A percentile compares a stretch with the other conserved stretches of the same genome.
These are phyloP conservation scores for Nemania diffusa DNA, from an alignment of 2,329 filamentous ascomycete genomes.

Conservation along the genomic window DNA sequence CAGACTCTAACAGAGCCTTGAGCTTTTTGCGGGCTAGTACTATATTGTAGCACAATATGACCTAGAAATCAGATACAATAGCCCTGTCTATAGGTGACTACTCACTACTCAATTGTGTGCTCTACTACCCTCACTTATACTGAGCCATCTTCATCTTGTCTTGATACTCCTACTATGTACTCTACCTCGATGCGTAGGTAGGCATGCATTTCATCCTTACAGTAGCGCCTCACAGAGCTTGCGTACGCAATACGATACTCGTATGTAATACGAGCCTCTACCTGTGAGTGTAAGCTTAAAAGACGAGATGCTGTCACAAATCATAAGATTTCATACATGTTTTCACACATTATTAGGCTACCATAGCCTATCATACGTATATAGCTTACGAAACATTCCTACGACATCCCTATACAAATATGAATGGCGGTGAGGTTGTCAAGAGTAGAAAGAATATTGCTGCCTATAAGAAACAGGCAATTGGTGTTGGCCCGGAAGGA, in stretches of 20 bases:
- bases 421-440: not conserved
- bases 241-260: not conserved
- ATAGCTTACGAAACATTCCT: too few species aligned
- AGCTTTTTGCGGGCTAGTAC: not conserved
- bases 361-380: not conserved
- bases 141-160: not conserved
- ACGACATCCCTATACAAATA: not conserved
- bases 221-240: slow-evolving; percentile 5
- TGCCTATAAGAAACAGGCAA: too few species aligned
- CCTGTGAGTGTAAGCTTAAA: not conserved
- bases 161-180: not conserved
- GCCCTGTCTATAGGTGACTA: too few species aligned
- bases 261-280: not conserved
- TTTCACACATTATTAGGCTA: too few species aligned
- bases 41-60: not conserved
- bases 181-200: not conserved
- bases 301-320: not conserved
- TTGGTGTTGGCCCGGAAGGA: not conserved
- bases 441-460: not conserved
- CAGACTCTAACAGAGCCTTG: not conserved
- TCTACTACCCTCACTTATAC: too few species aligned
- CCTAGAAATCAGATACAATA: not conserved
- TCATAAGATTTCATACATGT: too few species aligned
- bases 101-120: too few species aligned
- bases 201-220: not conserved